These are phyloP conservation scores for Massariosphaeria phaeospora DNA, from an alignment of 495 filamentous ascomycete genomes.

Conservation along the genomic window DNA sequence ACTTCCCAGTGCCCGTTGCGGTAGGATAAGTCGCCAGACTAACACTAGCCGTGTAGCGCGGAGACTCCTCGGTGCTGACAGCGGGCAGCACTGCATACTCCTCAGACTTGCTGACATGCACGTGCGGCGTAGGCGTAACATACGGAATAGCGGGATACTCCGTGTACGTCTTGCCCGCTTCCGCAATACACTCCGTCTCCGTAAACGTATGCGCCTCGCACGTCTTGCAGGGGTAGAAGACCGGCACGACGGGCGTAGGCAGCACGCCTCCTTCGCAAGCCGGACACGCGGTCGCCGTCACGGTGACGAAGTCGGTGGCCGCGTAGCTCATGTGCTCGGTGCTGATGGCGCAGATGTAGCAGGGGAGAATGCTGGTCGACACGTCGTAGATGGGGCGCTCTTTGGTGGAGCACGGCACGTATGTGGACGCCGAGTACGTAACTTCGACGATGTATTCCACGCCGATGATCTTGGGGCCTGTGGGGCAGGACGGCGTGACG, in stretches of 20 bases:
- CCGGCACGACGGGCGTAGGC: slow-evolving; percentile 13
- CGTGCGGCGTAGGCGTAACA: slow-evolving; percentile 17
- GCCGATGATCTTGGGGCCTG: slow-evolving; percentile 28
- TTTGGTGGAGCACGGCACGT: slow-evolving; percentile 24
- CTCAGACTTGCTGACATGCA: neutral
- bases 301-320: slow-evolving; percentile 25
- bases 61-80: neutral
- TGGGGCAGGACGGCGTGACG: slow-evolving; percentile 24
- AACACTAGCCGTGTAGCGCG: neutral
- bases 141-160: slow-evolving; percentile 24
- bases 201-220: slow-evolving; percentile 24
- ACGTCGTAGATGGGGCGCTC: slow-evolving; percentile 31
- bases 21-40: neutral
- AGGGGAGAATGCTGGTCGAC: slow-evolving; percentile 19
- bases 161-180: neutral
- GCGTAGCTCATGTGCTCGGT: slow-evolving; percentile 21
- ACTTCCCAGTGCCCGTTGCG: slow-evolving; percentile 1
- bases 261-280: neutral
- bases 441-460: slow-evolving; percentile 30
- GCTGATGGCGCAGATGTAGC: slow-evolving; percentile 29
- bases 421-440: slow-evolving; percentile 12
- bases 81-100: neutral
- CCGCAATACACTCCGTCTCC: slow-evolving; percentile 18
- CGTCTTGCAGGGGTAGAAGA: slow-evolving; percentile 22
- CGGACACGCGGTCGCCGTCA: slow-evolving; percentile 22